A percentile compares a stretch with the other conserved stretches of the same genome.
phyloP scores from a whole-genome alignment of 345 rosid genomes.

The Laguncularia racemosa region DNA sequence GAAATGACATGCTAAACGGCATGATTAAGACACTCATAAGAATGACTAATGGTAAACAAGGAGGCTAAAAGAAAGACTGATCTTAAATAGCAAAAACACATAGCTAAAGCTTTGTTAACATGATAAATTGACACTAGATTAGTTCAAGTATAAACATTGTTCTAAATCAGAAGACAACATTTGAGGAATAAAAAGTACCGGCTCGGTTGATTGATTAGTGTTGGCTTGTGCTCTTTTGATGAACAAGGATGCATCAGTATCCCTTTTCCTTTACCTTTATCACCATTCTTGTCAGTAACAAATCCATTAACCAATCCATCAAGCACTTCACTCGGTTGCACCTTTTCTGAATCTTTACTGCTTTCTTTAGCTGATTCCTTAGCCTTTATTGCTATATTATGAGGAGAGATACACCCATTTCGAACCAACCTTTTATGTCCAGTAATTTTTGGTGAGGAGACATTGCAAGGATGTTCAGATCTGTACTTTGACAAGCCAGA shows the following conservation, averaged over 20 bases:
- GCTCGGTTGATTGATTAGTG: constrained; percentile 15
- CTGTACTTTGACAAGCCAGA: constrained; percentile 22
- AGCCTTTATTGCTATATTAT: constrained; percentile 44
- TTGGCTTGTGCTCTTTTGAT: constrained; percentile 16
- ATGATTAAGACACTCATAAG: no score
- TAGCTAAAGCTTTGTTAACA: no score
- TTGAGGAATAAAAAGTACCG: constrained; percentile 31
- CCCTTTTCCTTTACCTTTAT: constrained; percentile 46
- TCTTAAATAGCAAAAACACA: no score
- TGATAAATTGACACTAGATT: no score
- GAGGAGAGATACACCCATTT: constrained; percentile 83
- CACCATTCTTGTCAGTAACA: constrained; percentile 25
- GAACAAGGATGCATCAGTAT: constrained; percentile 18
- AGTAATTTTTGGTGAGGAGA: constrained; percentile 26
- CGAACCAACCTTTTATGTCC: constrained; percentile 73
- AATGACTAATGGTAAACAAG: no score
- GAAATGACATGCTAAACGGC: no score
- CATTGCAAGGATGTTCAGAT: constrained; percentile 15
- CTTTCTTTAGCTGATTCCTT: constrained; percentile 29
- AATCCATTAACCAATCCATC: constrained; percentile 24
- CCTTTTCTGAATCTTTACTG: constrained; percentile 9
- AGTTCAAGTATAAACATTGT: no score
- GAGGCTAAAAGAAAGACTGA: no score
- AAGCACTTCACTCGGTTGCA: constrained; percentile 16
- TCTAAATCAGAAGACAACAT: background rate